Conservation (phyloP, 2,329 filamentous ascomycete genomes). For the Dactylellina parvicollis region DNA sequence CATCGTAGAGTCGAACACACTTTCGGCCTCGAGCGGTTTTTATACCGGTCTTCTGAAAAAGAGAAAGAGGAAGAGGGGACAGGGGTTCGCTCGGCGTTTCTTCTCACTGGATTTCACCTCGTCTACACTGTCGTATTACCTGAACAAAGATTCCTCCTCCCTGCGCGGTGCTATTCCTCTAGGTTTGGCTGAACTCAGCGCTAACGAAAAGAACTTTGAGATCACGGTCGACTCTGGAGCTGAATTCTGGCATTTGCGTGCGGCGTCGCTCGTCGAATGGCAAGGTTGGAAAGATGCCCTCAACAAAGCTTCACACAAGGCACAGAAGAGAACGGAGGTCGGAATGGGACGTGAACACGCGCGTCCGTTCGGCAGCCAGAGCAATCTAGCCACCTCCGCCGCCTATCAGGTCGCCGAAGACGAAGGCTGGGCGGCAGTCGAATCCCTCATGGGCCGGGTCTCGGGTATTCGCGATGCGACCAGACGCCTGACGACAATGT, state of each 20-base stretch:
- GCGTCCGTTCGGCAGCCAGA: slow-evolving; percentile 17
- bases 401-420: slow-evolving; percentile 69
- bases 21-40: slow-evolving; percentile 49
- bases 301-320: slow-evolving; percentile 80
- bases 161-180: slow-evolving; percentile 91
- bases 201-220: slow-evolving; percentile 85
- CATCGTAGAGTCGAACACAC: slow-evolving; percentile 41
- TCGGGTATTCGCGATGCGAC: slow-evolving; percentile 89
- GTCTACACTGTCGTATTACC: slow-evolving; percentile 94
- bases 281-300: slow-evolving; percentile 85
- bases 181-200: slow-evolving; percentile 87
- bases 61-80: slow-evolving; percentile 88
- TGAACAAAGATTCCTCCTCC: slow-evolving; percentile 90
- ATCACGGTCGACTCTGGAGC: slow-evolving; percentile 97
- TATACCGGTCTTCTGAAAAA: slow-evolving; percentile 89
- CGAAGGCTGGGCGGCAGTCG: slow-evolving; percentile 85
- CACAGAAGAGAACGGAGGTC: slow-evolving; percentile 62
- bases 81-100: slow-evolving; percentile 90
- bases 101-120: slow-evolving; percentile 96
- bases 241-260: slow-evolving; percentile 93
- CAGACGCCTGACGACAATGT: slow-evolving; percentile 78
- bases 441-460: slow-evolving; percentile 83
- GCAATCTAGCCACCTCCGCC: slow-evolving; percentile 36
- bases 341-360: slow-evolving; percentile 50
- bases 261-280: slow-evolving; percentile 84